These are phyloP conservation scores for Ganoderma meredithae DNA, from an alignment of 1,284 basidiomycete species.

Conservation along the genomic window DNA sequence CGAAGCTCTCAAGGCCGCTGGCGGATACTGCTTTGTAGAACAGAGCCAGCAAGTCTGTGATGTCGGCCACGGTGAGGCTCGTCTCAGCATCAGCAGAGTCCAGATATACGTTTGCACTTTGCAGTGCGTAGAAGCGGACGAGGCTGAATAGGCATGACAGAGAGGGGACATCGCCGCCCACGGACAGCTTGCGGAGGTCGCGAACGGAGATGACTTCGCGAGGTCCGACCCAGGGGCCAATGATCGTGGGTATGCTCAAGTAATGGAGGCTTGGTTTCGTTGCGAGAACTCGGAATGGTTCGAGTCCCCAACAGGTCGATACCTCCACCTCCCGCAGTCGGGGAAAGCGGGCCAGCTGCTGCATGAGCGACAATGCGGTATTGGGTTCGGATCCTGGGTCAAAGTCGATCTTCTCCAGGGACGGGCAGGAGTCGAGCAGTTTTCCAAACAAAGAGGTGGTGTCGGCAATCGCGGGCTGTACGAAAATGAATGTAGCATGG, in stretches of 20 bases:
- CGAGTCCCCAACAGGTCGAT: not conserved
- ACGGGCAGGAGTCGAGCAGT: not conserved
- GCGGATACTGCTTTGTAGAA: not conserved
- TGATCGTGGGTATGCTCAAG: not conserved
- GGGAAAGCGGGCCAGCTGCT: not conserved
- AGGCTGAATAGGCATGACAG: not conserved
- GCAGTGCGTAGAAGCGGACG: not conserved
- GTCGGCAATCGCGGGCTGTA: not conserved
- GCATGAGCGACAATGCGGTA: not conserved
- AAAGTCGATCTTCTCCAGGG: not conserved
- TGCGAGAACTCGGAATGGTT: not conserved
- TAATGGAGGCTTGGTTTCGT: not conserved
- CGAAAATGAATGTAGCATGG: not conserved
- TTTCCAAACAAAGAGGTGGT: not conserved
- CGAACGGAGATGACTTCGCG: not conserved
- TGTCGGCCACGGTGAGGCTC: not conserved
- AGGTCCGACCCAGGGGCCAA: not conserved
- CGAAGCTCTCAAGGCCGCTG: constrained; percentile 1
- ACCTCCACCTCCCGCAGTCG: not conserved
- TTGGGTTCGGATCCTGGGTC: not conserved
- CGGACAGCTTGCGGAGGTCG: not conserved
- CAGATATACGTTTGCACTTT: not conserved
- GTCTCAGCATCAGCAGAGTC: not conserved
- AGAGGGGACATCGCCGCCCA: not conserved
- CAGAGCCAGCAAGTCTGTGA: not conserved